Percentiles rank a stretch among this genome's conserved stretches.
Evolutionary conservation across 352 stramenopile genomes (phyloP).

Genomic region (Phytopythium helicoides): DNA sequence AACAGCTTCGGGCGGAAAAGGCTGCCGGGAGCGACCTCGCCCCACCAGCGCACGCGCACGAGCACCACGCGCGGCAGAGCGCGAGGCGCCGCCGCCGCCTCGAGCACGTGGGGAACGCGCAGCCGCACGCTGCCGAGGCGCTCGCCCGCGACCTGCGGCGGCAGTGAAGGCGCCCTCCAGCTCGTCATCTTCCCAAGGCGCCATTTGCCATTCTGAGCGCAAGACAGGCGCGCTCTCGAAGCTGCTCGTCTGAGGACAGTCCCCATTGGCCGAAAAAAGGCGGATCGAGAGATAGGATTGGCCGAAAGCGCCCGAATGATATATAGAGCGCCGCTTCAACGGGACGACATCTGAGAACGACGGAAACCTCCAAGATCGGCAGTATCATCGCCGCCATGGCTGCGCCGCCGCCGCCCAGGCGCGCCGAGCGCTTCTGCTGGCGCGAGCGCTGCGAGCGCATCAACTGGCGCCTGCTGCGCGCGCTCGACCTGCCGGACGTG

Average conservation of each 20-base stretch:
- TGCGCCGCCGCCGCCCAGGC: not conserved
- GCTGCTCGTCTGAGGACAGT: too few relatives aligned
- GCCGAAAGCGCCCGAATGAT: too few relatives aligned
- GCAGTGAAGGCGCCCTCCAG: constrained; percentile 35
- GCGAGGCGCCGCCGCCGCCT: constrained; percentile 23
- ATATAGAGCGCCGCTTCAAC: too few relatives aligned
- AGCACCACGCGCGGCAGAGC: constrained; percentile 31
- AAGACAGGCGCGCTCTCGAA: too few relatives aligned
- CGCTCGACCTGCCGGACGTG: constrained; percentile 48
- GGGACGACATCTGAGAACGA: constrained; percentile 1
- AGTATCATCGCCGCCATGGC: not conserved
- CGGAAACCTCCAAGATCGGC: not conserved
- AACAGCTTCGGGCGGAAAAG: constrained; percentile 43
- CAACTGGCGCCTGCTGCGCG: constrained; percentile 64
- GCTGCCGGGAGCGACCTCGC: constrained; percentile 36
- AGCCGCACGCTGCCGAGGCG: constrained; percentile 28
- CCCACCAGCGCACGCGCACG: constrained; percentile 60
- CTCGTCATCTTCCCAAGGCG: too few relatives aligned
- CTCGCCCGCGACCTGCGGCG: constrained; percentile 33
- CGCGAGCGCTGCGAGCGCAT: constrained; percentile 68
- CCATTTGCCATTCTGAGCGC: too few relatives aligned
- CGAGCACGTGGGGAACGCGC: constrained; percentile 37
- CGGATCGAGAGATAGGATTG: too few relatives aligned
- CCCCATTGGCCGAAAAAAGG: too few relatives aligned
- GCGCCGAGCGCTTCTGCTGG: constrained; percentile 60